Percentiles rank a stretch among this genome's conserved stretches.
Evolutionary conservation across 202 grass and related monocot genomes (phyloP).

Genomic region (Setaria viridis): DNA sequence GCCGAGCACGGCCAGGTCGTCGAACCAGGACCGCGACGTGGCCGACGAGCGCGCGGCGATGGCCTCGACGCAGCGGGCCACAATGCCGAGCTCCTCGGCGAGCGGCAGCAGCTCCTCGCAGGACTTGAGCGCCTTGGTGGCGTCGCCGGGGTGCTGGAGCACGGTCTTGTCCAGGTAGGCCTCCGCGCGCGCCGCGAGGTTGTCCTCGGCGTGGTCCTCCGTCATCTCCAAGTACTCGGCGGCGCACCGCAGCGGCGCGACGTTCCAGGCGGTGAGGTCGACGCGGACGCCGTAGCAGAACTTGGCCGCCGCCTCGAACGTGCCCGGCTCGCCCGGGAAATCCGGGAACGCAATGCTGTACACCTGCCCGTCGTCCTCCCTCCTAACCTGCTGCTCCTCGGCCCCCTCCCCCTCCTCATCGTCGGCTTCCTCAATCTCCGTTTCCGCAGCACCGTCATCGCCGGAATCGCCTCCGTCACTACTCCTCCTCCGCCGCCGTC

Average conservation of each 20-base stretch:
- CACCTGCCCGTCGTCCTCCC: conserved; percentile 32
- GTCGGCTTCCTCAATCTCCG: conserved; percentile 64
- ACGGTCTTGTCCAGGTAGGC: conserved; percentile 59
- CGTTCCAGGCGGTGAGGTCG: conserved; percentile 81
- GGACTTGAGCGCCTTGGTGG: conserved; percentile 79
- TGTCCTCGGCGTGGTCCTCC: conserved; percentile 81
- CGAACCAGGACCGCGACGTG: conserved; percentile 58
- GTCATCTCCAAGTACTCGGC: conserved; percentile 93
- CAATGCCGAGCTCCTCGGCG: conserved; percentile 69
- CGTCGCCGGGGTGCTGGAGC: conserved; percentile 60
- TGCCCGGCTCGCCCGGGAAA: conserved; percentile 77
- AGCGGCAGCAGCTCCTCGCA: conserved; percentile 77
- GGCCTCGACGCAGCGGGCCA: conserved; percentile 65
- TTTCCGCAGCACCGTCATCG: conserved; percentile 18
- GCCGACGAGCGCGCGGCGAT: conserved; percentile 63
- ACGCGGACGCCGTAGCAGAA: conserved; percentile 94
- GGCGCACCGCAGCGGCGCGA: conserved; percentile 75
- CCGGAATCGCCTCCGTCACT: conserved; percentile 1
- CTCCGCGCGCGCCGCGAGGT: conserved; percentile 69
- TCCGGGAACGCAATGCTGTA: conserved; percentile 64
- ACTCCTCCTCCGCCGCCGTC: not conserved
- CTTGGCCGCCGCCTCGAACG: conserved; percentile 81
- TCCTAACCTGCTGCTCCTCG: conserved; percentile 6
- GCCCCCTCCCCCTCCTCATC: conserved; percentile 16
- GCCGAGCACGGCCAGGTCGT: conserved; percentile 69